A percentile compares a stretch with the other conserved stretches of the same genome.
These are phyloP conservation scores for Coriaria nepalensis DNA, from an alignment of 306 rosid species.

Conservation along the genomic window DNA sequence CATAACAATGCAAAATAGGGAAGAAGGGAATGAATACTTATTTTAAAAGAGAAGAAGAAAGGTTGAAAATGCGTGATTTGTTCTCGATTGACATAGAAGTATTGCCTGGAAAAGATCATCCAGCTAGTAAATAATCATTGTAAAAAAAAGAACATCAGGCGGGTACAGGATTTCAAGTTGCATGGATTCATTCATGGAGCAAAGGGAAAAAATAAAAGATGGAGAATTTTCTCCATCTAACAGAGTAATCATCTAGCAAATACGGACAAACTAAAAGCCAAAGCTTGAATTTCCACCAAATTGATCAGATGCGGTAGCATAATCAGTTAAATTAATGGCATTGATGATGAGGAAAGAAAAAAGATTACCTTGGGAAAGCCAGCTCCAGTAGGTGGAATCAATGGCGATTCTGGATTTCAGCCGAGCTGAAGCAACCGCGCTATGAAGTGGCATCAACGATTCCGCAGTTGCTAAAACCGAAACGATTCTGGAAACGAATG, in stretches of 20 bases:
- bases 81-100: no score
- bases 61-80: background rate
- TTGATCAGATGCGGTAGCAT: background rate
- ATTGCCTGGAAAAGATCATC: no score
- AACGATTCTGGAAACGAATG: slow-evolving; percentile 31
- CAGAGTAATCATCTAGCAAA: no score
- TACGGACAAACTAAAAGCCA: background rate
- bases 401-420: slow-evolving; percentile 68
- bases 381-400: slow-evolving; percentile 69
- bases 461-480: slow-evolving; percentile 52
- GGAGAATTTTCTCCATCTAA: no score
- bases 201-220: no score
- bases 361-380: slow-evolving; percentile 62
- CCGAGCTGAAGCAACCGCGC: slow-evolving; percentile 71
- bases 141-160: no score
- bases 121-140: no score
- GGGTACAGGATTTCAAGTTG: no score
- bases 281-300: background rate
- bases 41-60: background rate
- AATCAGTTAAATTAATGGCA: background rate
- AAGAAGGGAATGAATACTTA: background rate
- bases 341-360: background rate
- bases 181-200: no score
- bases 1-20: background rate
- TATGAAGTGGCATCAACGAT: slow-evolving; percentile 81